These are phyloP conservation scores for Paramyrothecium roridum DNA, from an alignment of 2,329 filamentous ascomycete species.

Conservation along the genomic window DNA sequence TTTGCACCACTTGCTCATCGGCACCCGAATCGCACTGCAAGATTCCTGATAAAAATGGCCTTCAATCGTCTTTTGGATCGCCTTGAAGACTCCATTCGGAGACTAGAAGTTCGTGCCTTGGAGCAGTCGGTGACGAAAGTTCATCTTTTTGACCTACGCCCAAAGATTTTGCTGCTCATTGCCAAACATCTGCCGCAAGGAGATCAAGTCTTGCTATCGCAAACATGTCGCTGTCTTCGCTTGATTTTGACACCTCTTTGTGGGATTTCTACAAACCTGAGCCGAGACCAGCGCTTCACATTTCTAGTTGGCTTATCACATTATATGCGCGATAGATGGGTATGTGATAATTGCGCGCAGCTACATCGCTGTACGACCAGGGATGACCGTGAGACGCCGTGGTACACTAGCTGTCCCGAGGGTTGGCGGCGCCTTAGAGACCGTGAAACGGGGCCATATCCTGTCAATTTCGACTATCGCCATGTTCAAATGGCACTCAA, in stretches of 20 bases:
- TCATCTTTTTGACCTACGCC: too few species aligned
- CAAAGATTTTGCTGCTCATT: too few species aligned
- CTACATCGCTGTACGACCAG: background rate
- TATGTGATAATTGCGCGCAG: background rate
- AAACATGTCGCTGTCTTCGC: background rate
- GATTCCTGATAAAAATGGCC: too few species aligned
- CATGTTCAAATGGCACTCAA: background rate
- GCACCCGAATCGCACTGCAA: too few species aligned
- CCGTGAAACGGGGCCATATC: background rate
- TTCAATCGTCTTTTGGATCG: too few species aligned
- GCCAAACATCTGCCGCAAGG: background rate
- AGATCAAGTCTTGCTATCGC: background rate
- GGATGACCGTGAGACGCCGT: background rate
- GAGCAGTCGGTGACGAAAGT: too few species aligned
- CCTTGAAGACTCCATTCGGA: too few species aligned
- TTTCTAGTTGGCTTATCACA: background rate
- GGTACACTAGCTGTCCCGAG: background rate
- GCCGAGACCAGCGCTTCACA: background rate
- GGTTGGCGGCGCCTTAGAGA: background rate
- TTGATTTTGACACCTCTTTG: background rate
- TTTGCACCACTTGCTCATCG: too few species aligned
- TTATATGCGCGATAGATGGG: background rate
- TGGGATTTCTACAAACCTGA: background rate
- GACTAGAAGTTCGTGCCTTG: too few species aligned
- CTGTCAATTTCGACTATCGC: background rate